Evolutionary conservation across 169 alveolate genomes (phyloP).

Genomic region (Plasmodium knowlesi): DNA sequence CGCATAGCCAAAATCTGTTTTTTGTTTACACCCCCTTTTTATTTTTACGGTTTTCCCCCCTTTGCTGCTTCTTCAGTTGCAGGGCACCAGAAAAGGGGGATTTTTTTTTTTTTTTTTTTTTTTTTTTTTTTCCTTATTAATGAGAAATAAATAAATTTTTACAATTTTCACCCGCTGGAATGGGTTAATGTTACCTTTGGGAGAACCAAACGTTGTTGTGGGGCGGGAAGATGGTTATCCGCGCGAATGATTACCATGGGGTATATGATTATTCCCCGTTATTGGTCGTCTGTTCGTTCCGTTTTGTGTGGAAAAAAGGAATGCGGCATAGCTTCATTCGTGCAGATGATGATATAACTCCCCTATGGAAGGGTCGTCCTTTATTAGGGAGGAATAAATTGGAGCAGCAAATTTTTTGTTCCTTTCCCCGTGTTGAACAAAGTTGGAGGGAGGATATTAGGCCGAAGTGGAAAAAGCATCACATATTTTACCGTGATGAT

Average conservation of each 20-base stretch:
- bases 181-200: not conserved
- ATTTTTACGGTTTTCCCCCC: not conserved
- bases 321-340: not conserved
- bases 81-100: not conserved
- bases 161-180: not conserved
- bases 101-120: not conserved
- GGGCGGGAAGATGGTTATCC: not conserved
- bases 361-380: not conserved
- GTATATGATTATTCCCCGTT: not conserved
- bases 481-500: not conserved
- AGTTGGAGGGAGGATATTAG: not conserved
- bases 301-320: not conserved
- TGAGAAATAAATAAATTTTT: no score
- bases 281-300: not conserved
- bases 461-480: not conserved
- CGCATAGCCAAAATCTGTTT: not conserved
- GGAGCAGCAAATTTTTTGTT: not conserved
- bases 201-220: not conserved
- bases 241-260: no score
- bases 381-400: not conserved
- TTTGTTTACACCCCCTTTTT: not conserved
- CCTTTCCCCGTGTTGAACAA: not conserved
- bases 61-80: not conserved
- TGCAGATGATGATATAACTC: not conserved
- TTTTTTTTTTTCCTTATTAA: not conserved